Conservation (phyloP, 2,329 filamentous ascomycete genomes). For the Fusarium domesticum region DNA sequence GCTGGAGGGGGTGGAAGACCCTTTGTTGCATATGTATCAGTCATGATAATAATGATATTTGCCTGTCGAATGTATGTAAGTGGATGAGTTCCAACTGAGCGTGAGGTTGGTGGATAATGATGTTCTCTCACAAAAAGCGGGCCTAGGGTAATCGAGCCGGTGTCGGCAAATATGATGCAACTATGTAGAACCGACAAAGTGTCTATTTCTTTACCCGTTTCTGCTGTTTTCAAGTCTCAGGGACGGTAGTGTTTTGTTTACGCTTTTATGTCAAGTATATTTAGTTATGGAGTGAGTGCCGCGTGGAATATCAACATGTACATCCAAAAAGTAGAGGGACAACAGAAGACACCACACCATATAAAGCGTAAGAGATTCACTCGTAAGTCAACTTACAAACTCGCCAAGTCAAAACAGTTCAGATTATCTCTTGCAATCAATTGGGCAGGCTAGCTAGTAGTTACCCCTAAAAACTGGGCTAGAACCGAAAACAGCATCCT, state of each 20-base stretch:
- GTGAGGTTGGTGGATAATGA: slow-evolving; percentile 7
- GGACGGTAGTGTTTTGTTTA: too few relatives aligned
- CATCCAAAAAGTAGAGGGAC: too few relatives aligned
- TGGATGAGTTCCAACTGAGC: background rate
- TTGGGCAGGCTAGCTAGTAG: background rate
- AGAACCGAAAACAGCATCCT: slow-evolving; percentile 25
- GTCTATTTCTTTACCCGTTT: too few relatives aligned
- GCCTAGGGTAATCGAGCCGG: slow-evolving; percentile 15
- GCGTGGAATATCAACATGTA: too few relatives aligned
- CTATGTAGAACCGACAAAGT: too few relatives aligned
- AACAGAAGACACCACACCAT: too few relatives aligned
- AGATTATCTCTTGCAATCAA: background rate
- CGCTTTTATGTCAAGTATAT: too few relatives aligned
- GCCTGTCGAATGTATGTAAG: background rate
- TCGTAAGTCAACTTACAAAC: too few relatives aligned
- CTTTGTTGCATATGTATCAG: slow-evolving; percentile 31
- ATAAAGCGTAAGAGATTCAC: too few relatives aligned
- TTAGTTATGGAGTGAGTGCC: too few relatives aligned
- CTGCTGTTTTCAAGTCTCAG: too few relatives aligned
- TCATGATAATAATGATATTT: slow-evolving; percentile 18
- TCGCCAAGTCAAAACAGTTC: background rate
- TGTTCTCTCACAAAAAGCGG: slow-evolving; percentile 8
- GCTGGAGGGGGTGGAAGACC: slow-evolving; percentile 40
- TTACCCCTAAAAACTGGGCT: background rate
- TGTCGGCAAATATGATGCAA: background rate